Conservation (phyloP, 768 basidiomycete species). For the Amanita exitialis region DNA sequence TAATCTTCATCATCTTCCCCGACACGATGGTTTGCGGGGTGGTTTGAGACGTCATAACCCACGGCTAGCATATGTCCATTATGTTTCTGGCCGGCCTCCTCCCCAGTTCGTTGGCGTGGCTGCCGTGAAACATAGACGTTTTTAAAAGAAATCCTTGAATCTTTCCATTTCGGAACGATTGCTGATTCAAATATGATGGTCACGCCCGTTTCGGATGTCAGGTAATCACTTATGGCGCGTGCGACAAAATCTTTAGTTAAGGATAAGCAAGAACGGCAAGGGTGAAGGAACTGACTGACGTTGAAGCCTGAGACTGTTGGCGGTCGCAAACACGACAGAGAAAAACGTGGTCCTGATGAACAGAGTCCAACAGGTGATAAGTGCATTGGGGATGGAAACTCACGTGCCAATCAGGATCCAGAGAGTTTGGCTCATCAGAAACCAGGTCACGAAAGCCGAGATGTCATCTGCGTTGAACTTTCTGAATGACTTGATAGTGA, state of each 20-base stretch:
- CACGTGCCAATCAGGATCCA: slow-evolving; percentile 96
- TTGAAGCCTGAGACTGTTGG: slow-evolving; percentile 82
- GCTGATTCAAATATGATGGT: slow-evolving; percentile 96
- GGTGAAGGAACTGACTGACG: slow-evolving; percentile 31
- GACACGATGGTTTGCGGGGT: slow-evolving; percentile 56
- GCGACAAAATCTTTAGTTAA: slow-evolving; percentile 65
- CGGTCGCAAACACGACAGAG: slow-evolving; percentile 82
- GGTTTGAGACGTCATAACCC: slow-evolving; percentile 70
- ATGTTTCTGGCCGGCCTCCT: slow-evolving; percentile 11
- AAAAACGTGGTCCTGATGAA: slow-evolving; percentile 80
- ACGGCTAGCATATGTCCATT: slow-evolving; percentile 46
- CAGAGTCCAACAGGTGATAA: neutral
- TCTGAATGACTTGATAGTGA: slow-evolving; percentile 89
- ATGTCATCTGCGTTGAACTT: slow-evolving; percentile 96
- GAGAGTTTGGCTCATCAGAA: slow-evolving; percentile 88
- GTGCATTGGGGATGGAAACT: slow-evolving; percentile 19
- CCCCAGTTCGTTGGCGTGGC: slow-evolving; percentile 25
- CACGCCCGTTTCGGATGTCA: slow-evolving; percentile 89
- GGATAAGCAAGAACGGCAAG: neutral
- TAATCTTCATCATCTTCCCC: slow-evolving; percentile 54
- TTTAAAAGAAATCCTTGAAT: slow-evolving; percentile 91
- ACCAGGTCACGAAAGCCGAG: slow-evolving; percentile 93
- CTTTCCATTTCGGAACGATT: slow-evolving; percentile 96
- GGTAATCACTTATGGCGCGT: slow-evolving; percentile 79
- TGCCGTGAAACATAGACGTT: slow-evolving; percentile 91